Base-by-base conservation (phyloP, 495 filamentous ascomycete genomes). In the Aspergillus ostianus region DNA sequence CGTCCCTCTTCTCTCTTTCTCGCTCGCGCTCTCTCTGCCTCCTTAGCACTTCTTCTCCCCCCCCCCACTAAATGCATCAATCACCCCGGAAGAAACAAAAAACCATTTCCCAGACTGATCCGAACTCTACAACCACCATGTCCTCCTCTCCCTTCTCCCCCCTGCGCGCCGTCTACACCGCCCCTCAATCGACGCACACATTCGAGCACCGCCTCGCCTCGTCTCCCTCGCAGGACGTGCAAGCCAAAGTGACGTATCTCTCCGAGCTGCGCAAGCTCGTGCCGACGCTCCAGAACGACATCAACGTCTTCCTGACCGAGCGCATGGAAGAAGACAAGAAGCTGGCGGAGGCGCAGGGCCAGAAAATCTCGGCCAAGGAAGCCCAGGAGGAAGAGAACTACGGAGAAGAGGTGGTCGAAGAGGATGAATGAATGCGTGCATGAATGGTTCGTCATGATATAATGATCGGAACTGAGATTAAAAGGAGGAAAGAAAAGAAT, bases 281-380 rank as follows among this genome's bases (percentile, higher is more conserved):
- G 5, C 70, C 77, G 3, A 64, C 75, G 19, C 66, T 93, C 10
- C 94, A 98, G 64, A 85, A 82, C 18, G 78, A 84, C 17, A 78
- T 97, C 67, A 98, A 98, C 76, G 76, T 73, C 30, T 91, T 92
- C 67, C 79, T 98, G 61, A 98, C 94, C 21, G 73, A 77, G 61
- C 84, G 86, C 45, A 98, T 98, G 93, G 92, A 93, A 55, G 88
- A 90, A 63, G 94, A 97, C 65, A 93, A 91, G 61, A 81, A 78
- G 27, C 60, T 71, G 2, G 73, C 74, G 6, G 71, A 66, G 26
- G 66, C 50, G 12, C 69, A 70, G 29, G 79, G 79, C 26, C 53
- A 77, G n/a, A 71, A 80, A 44, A 67, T 75, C 18, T 82, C 79
- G 3, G 82, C 83, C 32, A 79, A 85, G 57, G 82, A 84, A 63